Evolutionary conservation across 768 basidiomycete genomes (phyloP), one percentile per base, ranked within the genome.

Genomic region (Rhodotorula sphaerocarpa): DNA sequence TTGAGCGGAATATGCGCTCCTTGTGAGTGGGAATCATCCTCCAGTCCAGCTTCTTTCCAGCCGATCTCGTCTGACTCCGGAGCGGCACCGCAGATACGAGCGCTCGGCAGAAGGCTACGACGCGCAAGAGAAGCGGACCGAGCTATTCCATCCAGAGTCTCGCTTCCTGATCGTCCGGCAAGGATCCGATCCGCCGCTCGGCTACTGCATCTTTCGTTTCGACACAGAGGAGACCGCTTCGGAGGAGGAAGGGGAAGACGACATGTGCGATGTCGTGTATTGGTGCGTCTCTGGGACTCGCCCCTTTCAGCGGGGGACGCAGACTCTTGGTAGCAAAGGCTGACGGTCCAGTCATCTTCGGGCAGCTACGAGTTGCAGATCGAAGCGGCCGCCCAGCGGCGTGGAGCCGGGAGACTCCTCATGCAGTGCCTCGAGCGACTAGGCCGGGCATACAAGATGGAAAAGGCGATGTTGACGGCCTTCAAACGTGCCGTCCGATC

Each of bases 321-420:
- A n/a, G n/a, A n/a, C n/a, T n/a, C n/a, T n/a, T n/a, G n/a, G n/a
- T n/a, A 23, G 3, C 57, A 23, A n/a, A n/a, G 27, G 44, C 27
- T 33, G 14, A 30, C 18, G 25, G 14, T 53, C 27, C 25, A 30
- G 27, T 31, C 45, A 33, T 60, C 55, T 15, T 60, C 20, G 4
- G 14, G 14, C 44, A 90, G 88, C 72, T 90, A 90, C 72, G 88
- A 90, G 55, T 75, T 89, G 6, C 88, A 90, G 70, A 80, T 89
- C 4, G 74, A 77, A 0, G 52, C 74, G 42, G 48, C 68, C 2
- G 74, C 70, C 20, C 80, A 79, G 62, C 77, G 84, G 7, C 73
- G 72, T 31, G 86, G 88, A 4, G 73, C 87, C 1, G 88, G 88
- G 1, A 80, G 75, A 61, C 69, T 73, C 27, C 72, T 90, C 52